These are phyloP conservation scores for Sordariomycetes sp. DNA, from an alignment of 2,329 filamentous ascomycete species.

Conservation along the genomic window DNA sequence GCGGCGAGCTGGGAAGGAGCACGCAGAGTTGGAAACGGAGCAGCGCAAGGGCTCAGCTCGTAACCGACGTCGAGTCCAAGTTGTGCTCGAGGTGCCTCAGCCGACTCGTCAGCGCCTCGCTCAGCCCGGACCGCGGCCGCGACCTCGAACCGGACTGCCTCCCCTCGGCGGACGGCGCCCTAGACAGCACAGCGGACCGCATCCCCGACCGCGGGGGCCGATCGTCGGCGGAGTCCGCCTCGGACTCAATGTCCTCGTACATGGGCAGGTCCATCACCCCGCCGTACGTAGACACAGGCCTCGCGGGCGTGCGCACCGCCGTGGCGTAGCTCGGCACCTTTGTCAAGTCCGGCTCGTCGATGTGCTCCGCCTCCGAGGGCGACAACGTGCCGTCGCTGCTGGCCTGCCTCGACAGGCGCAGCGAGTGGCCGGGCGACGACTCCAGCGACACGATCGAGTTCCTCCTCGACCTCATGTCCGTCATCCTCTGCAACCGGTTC, in stretches of 20 bases:
- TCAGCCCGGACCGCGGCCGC: neutral
- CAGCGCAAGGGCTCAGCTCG: no score
- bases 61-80: neutral
- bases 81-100: neutral
- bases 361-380: conserved; percentile 40
- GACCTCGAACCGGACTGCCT: no score
- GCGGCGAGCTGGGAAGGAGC: no score
- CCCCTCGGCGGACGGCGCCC: no score
- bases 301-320: conserved; percentile 52
- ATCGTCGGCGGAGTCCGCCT: conserved; percentile 26
- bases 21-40: no score
- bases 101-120: neutral
- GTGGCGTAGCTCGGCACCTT: conserved; percentile 70
- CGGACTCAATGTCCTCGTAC: conserved; percentile 31
- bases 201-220: no score
- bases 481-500: conserved; percentile 58
- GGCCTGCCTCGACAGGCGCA: neutral
- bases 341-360: conserved; percentile 42
- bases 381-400: conserved; percentile 5
- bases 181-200: neutral
- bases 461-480: conserved; percentile 30
- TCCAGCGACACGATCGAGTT: conserved; percentile 14
- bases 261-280: conserved; percentile 40
- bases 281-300: conserved; percentile 33
- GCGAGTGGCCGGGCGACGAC: conserved; percentile 4